Conservation (phyloP, 176 grass and related monocot genomes). For the Paspalum notatum region DNA sequence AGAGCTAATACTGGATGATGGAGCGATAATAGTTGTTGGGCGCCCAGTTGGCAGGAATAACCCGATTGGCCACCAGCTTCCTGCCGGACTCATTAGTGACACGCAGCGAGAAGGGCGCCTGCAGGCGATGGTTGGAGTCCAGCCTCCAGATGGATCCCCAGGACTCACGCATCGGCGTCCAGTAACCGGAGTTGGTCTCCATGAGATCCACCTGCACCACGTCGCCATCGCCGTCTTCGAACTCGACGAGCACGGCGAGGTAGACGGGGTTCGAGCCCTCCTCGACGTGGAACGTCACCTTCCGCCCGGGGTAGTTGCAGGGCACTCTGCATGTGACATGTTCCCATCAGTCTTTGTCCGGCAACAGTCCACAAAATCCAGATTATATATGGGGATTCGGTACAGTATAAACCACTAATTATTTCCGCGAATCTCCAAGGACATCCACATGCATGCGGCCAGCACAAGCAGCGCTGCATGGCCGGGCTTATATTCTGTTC, state of each 20-base stretch:
- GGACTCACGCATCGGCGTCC: constrained; percentile 58
- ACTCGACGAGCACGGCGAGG: constrained; percentile 62
- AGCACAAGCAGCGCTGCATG: not conserved
- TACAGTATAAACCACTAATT: not conserved
- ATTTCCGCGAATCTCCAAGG: constrained; percentile 23
- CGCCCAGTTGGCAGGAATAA: constrained; percentile 61
- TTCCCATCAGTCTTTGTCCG: not conserved
- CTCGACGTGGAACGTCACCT: constrained; percentile 70
- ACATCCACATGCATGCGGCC: constrained; percentile 2
- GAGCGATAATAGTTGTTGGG: constrained; percentile 48
- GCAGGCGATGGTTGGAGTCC: constrained; percentile 46
- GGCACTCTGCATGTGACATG: constrained; percentile 46
- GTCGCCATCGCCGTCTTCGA: constrained; percentile 61
- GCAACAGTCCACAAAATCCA: not conserved
- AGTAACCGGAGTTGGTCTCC: constrained; percentile 56
- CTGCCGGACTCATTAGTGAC: constrained; percentile 44
- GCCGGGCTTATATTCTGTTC: constrained; percentile 10
- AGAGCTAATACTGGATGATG: constrained; percentile 33
- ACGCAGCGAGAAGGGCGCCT: constrained; percentile 64
- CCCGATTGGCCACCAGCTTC: constrained; percentile 50
- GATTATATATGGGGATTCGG: not conserved
- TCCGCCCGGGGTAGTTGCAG: constrained; percentile 47
- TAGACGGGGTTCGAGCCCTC: constrained; percentile 71
- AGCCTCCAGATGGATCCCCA: constrained; percentile 68
- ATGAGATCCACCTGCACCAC: constrained; percentile 60